Percentiles rank a stretch among this genome's conserved stretches.
Conservation (phyloP, 148 eudicot species). For the Spergularia marina region DNA sequence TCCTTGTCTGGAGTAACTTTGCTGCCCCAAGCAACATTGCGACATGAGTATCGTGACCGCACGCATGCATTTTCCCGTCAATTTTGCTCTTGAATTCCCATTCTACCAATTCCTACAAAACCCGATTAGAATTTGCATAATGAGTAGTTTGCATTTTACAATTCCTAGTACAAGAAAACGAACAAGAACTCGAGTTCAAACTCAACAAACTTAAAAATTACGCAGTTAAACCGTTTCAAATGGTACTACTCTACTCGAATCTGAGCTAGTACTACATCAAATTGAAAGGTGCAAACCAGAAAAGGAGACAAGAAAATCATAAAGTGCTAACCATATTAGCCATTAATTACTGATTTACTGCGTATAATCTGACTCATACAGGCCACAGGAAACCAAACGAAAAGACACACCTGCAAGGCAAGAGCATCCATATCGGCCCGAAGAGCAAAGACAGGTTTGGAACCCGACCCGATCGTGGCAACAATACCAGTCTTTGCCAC, state of each 20-base stretch:
- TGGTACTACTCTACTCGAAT: too few species aligned
- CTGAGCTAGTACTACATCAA: too few species aligned
- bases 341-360: too few species aligned
- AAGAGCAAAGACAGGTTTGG: conserved; percentile 51
- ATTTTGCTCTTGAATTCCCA: conserved; percentile 67
- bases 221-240: too few species aligned
- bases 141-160: not conserved
- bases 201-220: too few species aligned
- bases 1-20: conserved; percentile 48
- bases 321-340: too few species aligned
- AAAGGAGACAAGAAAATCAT: too few species aligned
- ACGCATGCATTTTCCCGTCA: conserved; percentile 74
- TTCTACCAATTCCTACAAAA: conserved; percentile 53
- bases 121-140: not conserved
- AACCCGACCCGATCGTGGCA: conserved; percentile 59
- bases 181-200: too few species aligned
- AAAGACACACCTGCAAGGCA: conserved; percentile 45
- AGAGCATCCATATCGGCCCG: conserved; percentile 86
- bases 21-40: conserved; percentile 80
- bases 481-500: conserved; percentile 60
- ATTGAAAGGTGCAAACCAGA: too few species aligned
- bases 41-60: conserved; percentile 73
- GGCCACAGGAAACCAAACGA: too few species aligned
- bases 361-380: too few species aligned
- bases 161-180: not conserved